Evolutionary conservation across 1,284 basidiomycete genomes (phyloP).

Genomic region (Heliocybe sulcata): DNA sequence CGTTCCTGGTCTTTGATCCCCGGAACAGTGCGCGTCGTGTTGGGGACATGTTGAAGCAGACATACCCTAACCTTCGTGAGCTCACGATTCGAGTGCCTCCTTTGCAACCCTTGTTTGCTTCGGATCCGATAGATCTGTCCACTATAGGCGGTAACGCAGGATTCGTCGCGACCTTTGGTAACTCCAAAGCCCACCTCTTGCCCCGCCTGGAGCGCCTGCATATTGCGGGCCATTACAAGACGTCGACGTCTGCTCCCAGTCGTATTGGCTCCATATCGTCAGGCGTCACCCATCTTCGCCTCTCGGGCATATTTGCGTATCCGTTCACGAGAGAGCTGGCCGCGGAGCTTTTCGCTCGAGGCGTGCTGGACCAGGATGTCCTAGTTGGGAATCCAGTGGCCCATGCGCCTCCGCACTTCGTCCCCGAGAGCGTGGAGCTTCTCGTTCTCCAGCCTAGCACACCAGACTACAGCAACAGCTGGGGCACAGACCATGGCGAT

Average conservation of each 20-base stretch:
- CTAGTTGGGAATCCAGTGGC: not conserved
- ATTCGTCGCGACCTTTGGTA: slow-evolving; percentile 4
- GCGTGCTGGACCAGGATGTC: not conserved
- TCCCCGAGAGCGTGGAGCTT: not conserved
- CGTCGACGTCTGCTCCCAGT: slow-evolving; percentile 9
- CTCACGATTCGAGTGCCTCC: slow-evolving; percentile 19
- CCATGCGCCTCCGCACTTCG: not conserved
- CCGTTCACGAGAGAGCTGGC: not conserved
- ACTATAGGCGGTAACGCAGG: slow-evolving; percentile 8
- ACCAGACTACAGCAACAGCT: not conserved
- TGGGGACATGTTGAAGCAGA: slow-evolving; percentile 11
- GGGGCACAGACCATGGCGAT: not conserved
- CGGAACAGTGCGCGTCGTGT: slow-evolving; percentile 14
- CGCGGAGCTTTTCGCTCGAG: not conserved
- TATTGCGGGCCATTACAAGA: slow-evolving; percentile 18
- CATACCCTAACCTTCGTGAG: slow-evolving; percentile 16
- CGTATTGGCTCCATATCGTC: slow-evolving; percentile 16
- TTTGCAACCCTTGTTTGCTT: not conserved
- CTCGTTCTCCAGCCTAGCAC: not conserved
- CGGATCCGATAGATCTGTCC: slow-evolving; percentile 9
- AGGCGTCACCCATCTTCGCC: slow-evolving; percentile 16
- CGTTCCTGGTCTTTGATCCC: slow-evolving; percentile 17
- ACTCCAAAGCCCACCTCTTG: not conserved
- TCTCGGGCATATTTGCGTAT: slow-evolving; percentile 18
- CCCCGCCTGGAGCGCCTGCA: slow-evolving; percentile 18